These are phyloP conservation scores for Linaria vulgaris DNA, from an alignment of 257 asterid species.

Conservation along the genomic window DNA sequence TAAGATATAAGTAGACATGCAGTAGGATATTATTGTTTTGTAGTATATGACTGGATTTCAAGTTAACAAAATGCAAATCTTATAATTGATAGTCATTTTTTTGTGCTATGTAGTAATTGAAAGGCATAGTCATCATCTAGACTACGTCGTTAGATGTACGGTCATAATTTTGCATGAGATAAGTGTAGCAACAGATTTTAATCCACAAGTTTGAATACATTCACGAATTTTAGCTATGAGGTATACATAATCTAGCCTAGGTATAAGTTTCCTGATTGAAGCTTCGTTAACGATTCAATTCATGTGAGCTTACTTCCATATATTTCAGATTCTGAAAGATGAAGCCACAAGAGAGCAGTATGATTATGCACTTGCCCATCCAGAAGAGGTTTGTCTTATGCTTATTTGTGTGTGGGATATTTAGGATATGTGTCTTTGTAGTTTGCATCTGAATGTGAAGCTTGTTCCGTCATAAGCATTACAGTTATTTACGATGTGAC, in stretches of 20 bases:
- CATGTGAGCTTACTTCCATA: slow-evolving; percentile 20
- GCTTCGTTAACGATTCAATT: slow-evolving; percentile 4
- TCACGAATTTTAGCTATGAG: too few species aligned
- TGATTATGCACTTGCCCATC: slow-evolving; percentile 95
- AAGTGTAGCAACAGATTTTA: too few species aligned
- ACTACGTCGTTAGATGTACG: too few species aligned
- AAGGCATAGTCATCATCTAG: too few species aligned
- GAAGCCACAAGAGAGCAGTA: slow-evolving; percentile 94
- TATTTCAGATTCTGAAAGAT: slow-evolving; percentile 81
- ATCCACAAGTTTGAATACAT: too few species aligned
- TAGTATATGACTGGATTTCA: too few species aligned
- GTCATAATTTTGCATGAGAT: too few species aligned
- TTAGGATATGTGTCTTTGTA: slow-evolving; percentile 10
- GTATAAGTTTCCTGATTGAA: background rate
- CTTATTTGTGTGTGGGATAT: slow-evolving; percentile 15
- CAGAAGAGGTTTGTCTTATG: slow-evolving; percentile 75
- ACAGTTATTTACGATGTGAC: too few species aligned
- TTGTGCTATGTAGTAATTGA: too few species aligned
- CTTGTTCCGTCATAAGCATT: slow-evolving; percentile 7
- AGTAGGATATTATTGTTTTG: too few species aligned
- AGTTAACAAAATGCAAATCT: background rate
- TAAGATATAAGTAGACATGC: background rate
- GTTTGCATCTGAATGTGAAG: slow-evolving; percentile 11
- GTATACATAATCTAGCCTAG: too few species aligned
- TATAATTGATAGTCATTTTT: too few species aligned